phyloP scores from a whole-genome alignment of 2,329 filamentous ascomycete genomes.

The Calonectria fujianensis region DNA sequence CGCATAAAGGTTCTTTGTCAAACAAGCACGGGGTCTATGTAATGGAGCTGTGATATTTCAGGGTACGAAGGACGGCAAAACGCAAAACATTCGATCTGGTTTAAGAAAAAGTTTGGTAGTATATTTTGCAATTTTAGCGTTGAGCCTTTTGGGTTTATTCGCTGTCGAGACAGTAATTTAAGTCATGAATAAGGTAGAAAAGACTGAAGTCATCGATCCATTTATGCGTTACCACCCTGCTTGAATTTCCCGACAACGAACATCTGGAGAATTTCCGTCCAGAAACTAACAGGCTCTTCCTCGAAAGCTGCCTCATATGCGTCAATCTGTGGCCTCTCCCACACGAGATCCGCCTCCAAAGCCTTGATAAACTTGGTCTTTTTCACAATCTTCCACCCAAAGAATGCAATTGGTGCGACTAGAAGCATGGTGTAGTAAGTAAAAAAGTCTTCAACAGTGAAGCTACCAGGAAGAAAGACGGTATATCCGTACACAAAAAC shows the following conservation, averaged over 20 bases:
- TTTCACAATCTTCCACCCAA: constrained; percentile 74
- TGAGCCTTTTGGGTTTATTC: neutral
- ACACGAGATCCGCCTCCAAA: constrained; percentile 70
- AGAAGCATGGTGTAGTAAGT: constrained; percentile 69
- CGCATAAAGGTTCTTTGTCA: neutral
- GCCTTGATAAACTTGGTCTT: constrained; percentile 69
- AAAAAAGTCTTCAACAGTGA: constrained; percentile 58
- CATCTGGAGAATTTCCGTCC: constrained; percentile 2
- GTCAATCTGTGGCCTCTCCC: constrained; percentile 54
- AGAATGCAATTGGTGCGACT: constrained; percentile 66
- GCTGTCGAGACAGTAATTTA: neutral
- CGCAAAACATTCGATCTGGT: neutral
- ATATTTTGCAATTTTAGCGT: neutral
- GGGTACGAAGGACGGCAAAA: neutral
- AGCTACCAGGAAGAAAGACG: constrained; percentile 69
- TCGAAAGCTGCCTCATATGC: constrained; percentile 15
- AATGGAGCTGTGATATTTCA: neutral
- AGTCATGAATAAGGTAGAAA: neutral
- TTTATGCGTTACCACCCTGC: neutral
- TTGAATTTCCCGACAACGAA: neutral
- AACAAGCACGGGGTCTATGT: neutral
- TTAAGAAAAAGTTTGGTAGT: too few relatives aligned
- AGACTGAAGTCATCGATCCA: neutral
- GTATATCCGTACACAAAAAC: constrained; percentile 65
- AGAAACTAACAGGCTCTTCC: neutral